Conservation (phyloP, 176 grass and related monocot species). For the Eragrostis nindensis region DNA sequence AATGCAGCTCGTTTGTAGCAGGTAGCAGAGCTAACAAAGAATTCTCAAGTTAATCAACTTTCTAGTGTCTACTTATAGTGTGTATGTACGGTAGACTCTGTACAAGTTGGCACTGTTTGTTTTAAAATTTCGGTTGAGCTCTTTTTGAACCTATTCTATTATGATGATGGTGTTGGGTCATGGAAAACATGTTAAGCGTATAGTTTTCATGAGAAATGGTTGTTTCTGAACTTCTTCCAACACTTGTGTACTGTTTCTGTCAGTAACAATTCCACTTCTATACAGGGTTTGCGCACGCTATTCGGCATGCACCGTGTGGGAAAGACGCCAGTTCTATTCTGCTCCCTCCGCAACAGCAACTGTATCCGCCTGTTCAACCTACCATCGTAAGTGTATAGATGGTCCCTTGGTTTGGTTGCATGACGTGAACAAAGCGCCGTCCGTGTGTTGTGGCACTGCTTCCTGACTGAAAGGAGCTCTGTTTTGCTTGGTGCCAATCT, state of each 20-base stretch:
- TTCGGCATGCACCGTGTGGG: constrained; percentile 56
- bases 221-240: neutral
- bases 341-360: constrained; percentile 51
- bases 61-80: neutral
- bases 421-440: neutral
- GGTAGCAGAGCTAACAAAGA: neutral
- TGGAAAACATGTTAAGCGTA: neutral
- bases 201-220: neutral
- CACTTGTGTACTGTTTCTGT: neutral
- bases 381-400: constrained; percentile 47
- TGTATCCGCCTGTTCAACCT: constrained; percentile 43
- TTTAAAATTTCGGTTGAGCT: neutral
- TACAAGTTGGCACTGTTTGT: neutral
- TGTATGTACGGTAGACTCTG: too few species aligned
- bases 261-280: constrained; percentile 25
- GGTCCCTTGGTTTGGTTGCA: too few species aligned
- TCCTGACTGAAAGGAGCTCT: neutral
- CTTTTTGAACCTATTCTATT: neutral
- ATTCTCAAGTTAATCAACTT: neutral
- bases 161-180: neutral
- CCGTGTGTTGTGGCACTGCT: neutral
- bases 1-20: neutral
- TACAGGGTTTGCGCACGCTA: constrained; percentile 52
- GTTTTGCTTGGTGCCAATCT: neutral
- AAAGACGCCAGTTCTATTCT: constrained; percentile 48